Evolutionary conservation across 1,139 yeast species (phyloP), one percentile per base, ranked within the genome.

Genomic region (Debaryomyces robertsiae): DNA sequence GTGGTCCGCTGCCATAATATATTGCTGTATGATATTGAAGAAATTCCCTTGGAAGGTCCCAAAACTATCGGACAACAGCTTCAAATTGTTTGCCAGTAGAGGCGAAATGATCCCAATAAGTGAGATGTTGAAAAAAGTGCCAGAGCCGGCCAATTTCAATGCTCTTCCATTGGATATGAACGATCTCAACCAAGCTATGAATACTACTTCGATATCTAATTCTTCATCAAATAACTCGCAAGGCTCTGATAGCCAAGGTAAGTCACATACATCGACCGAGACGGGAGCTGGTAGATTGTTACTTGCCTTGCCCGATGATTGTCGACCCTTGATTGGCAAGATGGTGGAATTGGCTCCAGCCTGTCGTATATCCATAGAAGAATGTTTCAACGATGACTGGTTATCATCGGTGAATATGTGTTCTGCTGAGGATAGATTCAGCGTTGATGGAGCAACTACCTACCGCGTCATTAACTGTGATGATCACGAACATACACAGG

Each of bases 1-100:
- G 27, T 91, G 98, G 98, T 87, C 97, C 1, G 75, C 87, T 45
- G 98, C 96, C 9, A 90, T 93, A 36, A 91, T 93, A 30, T 93
- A 84, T 61, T 93, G 98, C 66, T 93, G 98, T 65, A 90, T 91
- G 96, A 82, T 93, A 41, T 69, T 93, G 52, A 85, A 93, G 61
- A 85, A 91, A 62, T 91, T 91, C 65, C 97, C 98, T 9, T 90
- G 98, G 98, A 90, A 89, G 61, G 90, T 91, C 9, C 97, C 98
- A n/a, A 85, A 89, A 56, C 66, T 84, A 44, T 72, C 83, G 30
- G 98, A 91, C 62, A 81, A 84, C 52, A 85, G 95, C 47, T 91
- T 89, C 65, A 86, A 86, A 60, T 58, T 79, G 39, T 79, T 77
- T 57, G 80, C 81, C 28, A 66, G 72, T 47, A 62, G 78, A 40